Evolutionary conservation across 345 rosid genomes (phyloP).

Genomic region (Pugionium dolabratum): DNA sequence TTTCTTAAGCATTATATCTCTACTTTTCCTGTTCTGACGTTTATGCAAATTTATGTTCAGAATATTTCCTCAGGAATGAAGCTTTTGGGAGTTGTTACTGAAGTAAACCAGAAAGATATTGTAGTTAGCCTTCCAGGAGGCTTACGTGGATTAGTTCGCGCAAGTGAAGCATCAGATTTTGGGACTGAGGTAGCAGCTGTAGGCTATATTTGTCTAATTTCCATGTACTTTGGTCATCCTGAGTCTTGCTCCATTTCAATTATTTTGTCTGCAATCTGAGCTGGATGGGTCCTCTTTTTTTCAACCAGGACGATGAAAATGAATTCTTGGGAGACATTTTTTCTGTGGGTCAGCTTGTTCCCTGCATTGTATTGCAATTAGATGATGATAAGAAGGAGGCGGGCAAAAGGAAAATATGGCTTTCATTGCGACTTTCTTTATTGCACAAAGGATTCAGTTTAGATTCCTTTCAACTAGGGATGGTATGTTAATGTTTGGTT

Average conservation of each 20-base stretch:
- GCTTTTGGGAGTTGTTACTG: slow-evolving; percentile 90
- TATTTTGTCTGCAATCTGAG: slow-evolving; percentile 18
- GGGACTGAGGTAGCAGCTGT: slow-evolving; percentile 55
- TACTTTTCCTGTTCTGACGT: slow-evolving; percentile 22
- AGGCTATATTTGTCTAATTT: slow-evolving; percentile 8
- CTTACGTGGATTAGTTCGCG: slow-evolving; percentile 88
- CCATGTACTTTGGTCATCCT: not conserved
- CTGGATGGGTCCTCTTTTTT: slow-evolving; percentile 19
- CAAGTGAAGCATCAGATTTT: slow-evolving; percentile 58
- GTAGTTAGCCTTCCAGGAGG: slow-evolving; percentile 90
- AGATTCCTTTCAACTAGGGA: slow-evolving; percentile 82
- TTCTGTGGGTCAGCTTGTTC: slow-evolving; percentile 77
- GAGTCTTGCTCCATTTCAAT: not conserved
- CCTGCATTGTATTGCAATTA: slow-evolving; percentile 75
- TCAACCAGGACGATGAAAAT: slow-evolving; percentile 57
- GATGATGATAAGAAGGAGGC: slow-evolving; percentile 84
- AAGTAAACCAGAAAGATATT: slow-evolving; percentile 92
- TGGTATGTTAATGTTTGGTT: slow-evolving; percentile 59
- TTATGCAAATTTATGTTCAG: slow-evolving; percentile 42
- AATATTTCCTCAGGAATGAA: slow-evolving; percentile 93
- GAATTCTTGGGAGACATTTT: slow-evolving; percentile 56
- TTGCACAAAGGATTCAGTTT: slow-evolving; percentile 71
- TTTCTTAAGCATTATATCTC: slow-evolving; percentile 18
- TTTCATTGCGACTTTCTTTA: slow-evolving; percentile 81
- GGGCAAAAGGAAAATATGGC: slow-evolving; percentile 79